A percentile compares a stretch with the other conserved stretches of the same genome.
Evolutionary conservation across 495 filamentous ascomycete genomes (phyloP).

Genomic region (Daldinia concentrica): DNA sequence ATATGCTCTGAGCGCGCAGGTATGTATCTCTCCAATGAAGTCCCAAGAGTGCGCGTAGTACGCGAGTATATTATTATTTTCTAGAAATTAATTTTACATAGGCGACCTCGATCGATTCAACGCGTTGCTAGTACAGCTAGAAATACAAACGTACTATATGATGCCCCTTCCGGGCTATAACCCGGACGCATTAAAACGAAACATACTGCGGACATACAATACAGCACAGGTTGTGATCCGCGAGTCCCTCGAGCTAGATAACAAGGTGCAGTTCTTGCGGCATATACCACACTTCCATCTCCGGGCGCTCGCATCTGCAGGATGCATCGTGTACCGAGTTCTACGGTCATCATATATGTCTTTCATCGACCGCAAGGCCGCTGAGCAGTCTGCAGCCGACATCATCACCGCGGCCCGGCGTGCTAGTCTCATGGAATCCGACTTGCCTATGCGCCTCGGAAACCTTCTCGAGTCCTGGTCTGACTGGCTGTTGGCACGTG

Average conservation of each 20-base stretch:
- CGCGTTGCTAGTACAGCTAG: constrained; percentile 52
- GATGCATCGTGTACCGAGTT: constrained; percentile 53
- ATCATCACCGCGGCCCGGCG: constrained; percentile 33
- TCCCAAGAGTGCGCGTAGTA: neutral
- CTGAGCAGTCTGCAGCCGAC: constrained; percentile 33
- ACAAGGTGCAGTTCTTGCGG: constrained; percentile 46
- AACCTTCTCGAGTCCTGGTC: constrained; percentile 50
- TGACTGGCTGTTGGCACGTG: constrained; percentile 18
- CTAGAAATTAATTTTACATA: neutral
- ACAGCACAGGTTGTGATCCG: constrained; percentile 52
- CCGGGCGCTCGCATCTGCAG: constrained; percentile 49
- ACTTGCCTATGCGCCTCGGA: constrained; percentile 48
- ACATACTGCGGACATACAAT: constrained; percentile 52
- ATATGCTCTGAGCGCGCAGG: constrained; percentile 55
- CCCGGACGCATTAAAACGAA: constrained; percentile 51
- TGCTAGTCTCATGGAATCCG: constrained; percentile 39
- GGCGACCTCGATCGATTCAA: constrained; percentile 54
- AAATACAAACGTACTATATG: constrained; percentile 59
- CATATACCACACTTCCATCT: constrained; percentile 56
- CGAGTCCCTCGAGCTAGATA: constrained; percentile 45
- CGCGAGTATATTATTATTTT: neutral
- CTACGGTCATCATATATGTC: constrained; percentile 49
- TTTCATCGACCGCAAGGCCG: constrained; percentile 35
- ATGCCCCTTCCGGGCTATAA: constrained; percentile 51
- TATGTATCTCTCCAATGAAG: constrained; percentile 23